These are phyloP conservation scores for Sechiopsis laciniata DNA, from an alignment of 306 rosid species.

Conservation along the genomic window DNA sequence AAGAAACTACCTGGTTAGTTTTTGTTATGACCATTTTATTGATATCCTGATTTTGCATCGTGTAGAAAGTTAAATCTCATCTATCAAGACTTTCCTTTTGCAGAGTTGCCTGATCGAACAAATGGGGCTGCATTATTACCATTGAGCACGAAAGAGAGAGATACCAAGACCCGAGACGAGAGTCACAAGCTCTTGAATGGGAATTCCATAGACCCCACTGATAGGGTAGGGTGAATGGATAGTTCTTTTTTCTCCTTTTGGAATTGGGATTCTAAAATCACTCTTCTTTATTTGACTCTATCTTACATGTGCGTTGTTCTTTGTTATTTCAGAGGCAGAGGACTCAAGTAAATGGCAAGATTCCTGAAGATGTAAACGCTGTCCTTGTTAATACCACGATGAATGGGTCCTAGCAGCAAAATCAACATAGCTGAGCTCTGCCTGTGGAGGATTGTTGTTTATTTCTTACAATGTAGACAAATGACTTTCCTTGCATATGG, in stretches of 20 bases:
- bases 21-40: background rate
- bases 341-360: conserved; percentile 89
- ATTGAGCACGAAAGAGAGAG: conserved; percentile 66
- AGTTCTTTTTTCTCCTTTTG: conserved; percentile 14
- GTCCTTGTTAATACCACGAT: conserved; percentile 56
- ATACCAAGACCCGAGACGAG: conserved; percentile 73
- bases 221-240: conserved; percentile 51
- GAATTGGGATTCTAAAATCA: background rate
- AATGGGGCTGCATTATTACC: conserved; percentile 57
- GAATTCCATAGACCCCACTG: conserved; percentile 69
- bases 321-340: conserved; percentile 79
- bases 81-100: background rate
- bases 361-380: conserved; percentile 61
- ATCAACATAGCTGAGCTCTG: conserved; percentile 12
- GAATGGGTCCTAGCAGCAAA: conserved; percentile 60
- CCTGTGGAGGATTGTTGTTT: conserved; percentile 10
- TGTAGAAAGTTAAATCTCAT: conserved; percentile 15
- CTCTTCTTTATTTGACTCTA: conserved; percentile 2
- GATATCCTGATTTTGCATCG: background rate
- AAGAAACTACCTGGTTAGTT: conserved; percentile 75
- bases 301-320: background rate
- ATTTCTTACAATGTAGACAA: conserved; percentile 20
- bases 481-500: conserved; percentile 15
- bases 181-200: conserved; percentile 87
- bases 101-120: conserved; percentile 92